phyloP scores from a whole-genome alignment of 2,329 filamentous ascomycete genomes.

The Botrytis galanthina region DNA sequence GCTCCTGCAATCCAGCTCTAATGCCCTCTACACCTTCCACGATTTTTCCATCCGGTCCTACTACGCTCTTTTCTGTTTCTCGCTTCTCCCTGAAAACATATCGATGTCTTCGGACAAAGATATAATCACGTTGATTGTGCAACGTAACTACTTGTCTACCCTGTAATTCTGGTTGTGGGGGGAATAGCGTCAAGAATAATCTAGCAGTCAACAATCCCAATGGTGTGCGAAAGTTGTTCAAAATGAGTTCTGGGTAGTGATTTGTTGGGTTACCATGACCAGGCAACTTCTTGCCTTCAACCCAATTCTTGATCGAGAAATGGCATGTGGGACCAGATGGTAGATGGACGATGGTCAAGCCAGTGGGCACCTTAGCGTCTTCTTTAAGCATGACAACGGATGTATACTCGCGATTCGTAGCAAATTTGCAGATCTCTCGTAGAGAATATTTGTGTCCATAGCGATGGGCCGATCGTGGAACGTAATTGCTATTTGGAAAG shows the following conservation, averaged over 20 bases:
- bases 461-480: conserved; percentile 78
- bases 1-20: conserved; percentile 82
- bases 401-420: conserved; percentile 77
- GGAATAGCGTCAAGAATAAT: conserved; percentile 78
- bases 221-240: conserved; percentile 94
- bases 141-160: conserved; percentile 88
- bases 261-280: conserved; percentile 86
- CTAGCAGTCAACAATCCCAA: conserved; percentile 84
- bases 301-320: conserved; percentile 86
- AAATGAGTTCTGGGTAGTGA: conserved; percentile 83
- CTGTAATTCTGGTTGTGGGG: conserved; percentile 75
- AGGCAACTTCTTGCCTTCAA: conserved; percentile 81
- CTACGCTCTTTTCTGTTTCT: conserved; percentile 80
- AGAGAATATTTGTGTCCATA: conserved; percentile 90
- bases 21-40: conserved; percentile 84
- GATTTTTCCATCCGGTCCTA: conserved; percentile 76
- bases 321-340: conserved; percentile 88
- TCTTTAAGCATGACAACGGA: conserved; percentile 83
- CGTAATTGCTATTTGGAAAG: conserved; percentile 79
- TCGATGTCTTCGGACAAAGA: conserved; percentile 85
- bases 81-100: conserved; percentile 92
- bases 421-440: conserved; percentile 84
- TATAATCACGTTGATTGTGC: conserved; percentile 94
- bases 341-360: conserved; percentile 79
- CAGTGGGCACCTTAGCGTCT: conserved; percentile 80